phyloP scores from a whole-genome alignment of 257 asterid species.

The Euphrasia confusa region DNA sequence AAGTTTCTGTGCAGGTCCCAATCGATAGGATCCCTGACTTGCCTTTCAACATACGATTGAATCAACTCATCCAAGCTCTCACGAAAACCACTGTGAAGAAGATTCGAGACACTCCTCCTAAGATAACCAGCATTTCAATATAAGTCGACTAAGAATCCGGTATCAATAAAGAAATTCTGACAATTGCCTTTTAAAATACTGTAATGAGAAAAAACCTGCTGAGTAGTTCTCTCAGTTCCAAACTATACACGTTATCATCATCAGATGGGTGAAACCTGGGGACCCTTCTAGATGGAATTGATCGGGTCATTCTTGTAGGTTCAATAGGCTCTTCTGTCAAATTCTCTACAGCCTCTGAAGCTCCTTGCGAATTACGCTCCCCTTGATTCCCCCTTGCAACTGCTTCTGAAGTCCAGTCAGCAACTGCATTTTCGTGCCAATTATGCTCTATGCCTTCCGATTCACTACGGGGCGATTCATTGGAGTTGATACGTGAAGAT shows the following conservation, averaged over 20 bases:
- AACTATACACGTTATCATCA: slow-evolving; percentile 4
- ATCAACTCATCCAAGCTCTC: slow-evolving; percentile 86
- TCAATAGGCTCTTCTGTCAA: background rate
- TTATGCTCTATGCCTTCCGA: background rate
- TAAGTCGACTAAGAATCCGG: background rate
- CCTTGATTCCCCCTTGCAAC: background rate
- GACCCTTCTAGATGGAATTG: background rate
- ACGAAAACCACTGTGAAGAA: slow-evolving; percentile 91
- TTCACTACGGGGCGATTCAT: background rate
- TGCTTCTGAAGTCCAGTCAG: slow-evolving; percentile 1
- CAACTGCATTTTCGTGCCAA: background rate
- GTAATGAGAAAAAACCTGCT: background rate
- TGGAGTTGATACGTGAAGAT: background rate
- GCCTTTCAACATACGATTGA: slow-evolving; percentile 81
- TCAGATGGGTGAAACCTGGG: slow-evolving; percentile 2
- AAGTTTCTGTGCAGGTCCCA: slow-evolving; percentile 70
- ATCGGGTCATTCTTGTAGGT: background rate
- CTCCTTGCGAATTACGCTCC: background rate
- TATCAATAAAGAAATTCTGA: background rate
- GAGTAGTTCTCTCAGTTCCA: slow-evolving; percentile 1
- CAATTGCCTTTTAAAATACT: background rate
- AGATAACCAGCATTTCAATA: background rate
- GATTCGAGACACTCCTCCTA: slow-evolving; percentile 97
- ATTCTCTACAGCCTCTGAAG: background rate
- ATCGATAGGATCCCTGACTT: slow-evolving; percentile 61